A percentile compares a stretch with the other conserved stretches of the same genome.
These are phyloP conservation scores for Thermochaetoides thermophila DNA, from an alignment of 495 filamentous ascomycete species.

Conservation along the genomic window DNA sequence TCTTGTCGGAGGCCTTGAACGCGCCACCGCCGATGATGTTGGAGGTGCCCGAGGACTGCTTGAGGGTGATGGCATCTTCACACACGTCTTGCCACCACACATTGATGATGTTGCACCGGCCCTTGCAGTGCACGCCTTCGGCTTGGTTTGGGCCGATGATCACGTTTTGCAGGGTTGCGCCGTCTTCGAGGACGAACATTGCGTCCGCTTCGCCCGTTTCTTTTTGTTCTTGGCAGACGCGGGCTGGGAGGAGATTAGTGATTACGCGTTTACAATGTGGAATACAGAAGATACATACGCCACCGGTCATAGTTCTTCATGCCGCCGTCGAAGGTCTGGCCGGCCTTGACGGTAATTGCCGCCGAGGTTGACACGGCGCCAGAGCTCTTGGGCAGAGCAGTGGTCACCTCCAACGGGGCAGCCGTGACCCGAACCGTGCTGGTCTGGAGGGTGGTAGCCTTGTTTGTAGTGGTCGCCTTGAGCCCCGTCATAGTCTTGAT, in stretches of 20 bases:
- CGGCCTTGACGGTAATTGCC: conserved; percentile 21
- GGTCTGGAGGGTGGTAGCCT: not conserved
- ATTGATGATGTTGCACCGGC: conserved; percentile 14
- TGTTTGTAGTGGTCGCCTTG: conserved; percentile 1
- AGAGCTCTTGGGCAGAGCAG: conserved; percentile 11
- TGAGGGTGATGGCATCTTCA: conserved; percentile 33
- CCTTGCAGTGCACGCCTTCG: conserved; percentile 39
- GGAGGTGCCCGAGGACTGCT: conserved; percentile 11
- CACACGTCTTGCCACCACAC: conserved; percentile 37
- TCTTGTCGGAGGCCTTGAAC: conserved; percentile 40
- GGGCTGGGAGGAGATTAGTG: conserved; percentile 2
- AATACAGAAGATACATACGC: conserved; percentile 3
- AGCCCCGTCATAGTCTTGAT: conserved; percentile 1
- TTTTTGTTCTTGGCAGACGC: conserved; percentile 24
- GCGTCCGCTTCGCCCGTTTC: conserved; percentile 37
- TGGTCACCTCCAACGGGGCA: conserved; percentile 2
- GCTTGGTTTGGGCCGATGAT: conserved; percentile 39
- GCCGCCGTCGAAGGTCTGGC: conserved; percentile 30
- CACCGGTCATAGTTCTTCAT: conserved; percentile 32
- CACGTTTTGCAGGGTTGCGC: conserved; percentile 37
- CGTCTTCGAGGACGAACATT: conserved; percentile 34
- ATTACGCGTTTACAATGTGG: not conserved
- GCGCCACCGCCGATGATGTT: conserved; percentile 45
- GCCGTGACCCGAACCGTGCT: too few relatives aligned
- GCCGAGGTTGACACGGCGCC: conserved; percentile 10